phyloP scores from a whole-genome alignment of 2,329 filamentous ascomycete species.

The Pseudogymnoascus sp. region DNA sequence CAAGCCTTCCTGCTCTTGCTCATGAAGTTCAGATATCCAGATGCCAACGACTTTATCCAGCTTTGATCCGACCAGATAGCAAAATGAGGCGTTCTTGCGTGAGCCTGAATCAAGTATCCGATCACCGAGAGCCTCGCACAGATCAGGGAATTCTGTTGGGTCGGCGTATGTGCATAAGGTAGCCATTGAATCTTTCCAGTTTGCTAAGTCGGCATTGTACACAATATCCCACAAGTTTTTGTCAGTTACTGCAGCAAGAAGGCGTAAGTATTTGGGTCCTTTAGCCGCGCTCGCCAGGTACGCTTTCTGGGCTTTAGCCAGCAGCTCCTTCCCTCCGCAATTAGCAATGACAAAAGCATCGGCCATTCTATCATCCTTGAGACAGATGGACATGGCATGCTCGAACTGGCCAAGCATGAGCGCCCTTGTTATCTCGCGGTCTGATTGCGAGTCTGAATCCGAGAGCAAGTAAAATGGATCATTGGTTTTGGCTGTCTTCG shows the following conservation, averaged over 20 bases:
- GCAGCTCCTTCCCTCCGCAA: constrained; percentile 84
- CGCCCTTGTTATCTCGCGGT: constrained; percentile 79
- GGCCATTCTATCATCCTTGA: constrained; percentile 82
- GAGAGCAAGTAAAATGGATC: constrained; percentile 87
- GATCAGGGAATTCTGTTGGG: constrained; percentile 81
- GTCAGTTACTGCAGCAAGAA: constrained; percentile 83
- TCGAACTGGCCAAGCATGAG: constrained; percentile 87
- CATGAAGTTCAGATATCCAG: constrained; percentile 83
- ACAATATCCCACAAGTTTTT: constrained; percentile 99
- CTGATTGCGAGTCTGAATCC: constrained; percentile 73
- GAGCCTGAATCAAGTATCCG: constrained; percentile 68
- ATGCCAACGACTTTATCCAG: constrained; percentile 94
- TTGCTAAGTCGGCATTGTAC: constrained; percentile 83
- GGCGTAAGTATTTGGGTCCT: constrained; percentile 82
- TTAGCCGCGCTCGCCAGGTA: constrained; percentile 72
- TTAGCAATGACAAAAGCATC: constrained; percentile 98
- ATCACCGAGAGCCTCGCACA: constrained; percentile 92
- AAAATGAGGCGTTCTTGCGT: constrained; percentile 90
- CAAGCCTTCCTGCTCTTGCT: constrained; percentile 68
- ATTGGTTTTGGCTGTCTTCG: constrained; percentile 86
- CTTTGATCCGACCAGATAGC: constrained; percentile 91
- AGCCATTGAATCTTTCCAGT: constrained; percentile 97
- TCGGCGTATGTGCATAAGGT: constrained; percentile 93
- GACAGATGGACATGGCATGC: constrained; percentile 77
- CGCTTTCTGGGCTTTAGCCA: constrained; percentile 86